phyloP scores from a whole-genome alignment of 2,329 filamentous ascomycete genomes.

The Ophiostoma ips region DNA sequence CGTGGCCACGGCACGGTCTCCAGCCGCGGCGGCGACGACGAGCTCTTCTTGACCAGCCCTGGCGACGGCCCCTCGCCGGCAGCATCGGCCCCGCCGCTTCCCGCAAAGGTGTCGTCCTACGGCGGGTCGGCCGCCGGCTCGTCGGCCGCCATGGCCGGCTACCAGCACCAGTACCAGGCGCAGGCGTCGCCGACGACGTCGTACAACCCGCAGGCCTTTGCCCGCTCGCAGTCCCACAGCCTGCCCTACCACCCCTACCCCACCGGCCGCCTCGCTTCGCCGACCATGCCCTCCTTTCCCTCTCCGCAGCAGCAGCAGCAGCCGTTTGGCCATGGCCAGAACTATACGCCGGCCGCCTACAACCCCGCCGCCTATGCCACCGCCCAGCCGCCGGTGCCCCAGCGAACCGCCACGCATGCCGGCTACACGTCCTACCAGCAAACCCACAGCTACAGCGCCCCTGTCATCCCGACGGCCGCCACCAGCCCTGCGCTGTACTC shows the following conservation, averaged over 20 bases:
- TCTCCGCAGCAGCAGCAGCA: slow-evolving; percentile 22
- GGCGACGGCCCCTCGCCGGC: slow-evolving; percentile 17
- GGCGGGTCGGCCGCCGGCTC: slow-evolving; percentile 13
- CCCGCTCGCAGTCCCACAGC: slow-evolving; percentile 37
- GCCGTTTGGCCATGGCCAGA: slow-evolving; percentile 23
- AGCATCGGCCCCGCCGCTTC: slow-evolving; percentile 13
- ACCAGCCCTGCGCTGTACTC: neutral
- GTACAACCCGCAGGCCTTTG: slow-evolving; percentile 61
- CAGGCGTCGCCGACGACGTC: slow-evolving; percentile 31
- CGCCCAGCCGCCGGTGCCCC: slow-evolving; percentile 26
- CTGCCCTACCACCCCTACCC: slow-evolving; percentile 26
- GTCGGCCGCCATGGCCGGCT: slow-evolving; percentile 31
- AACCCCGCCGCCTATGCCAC: slow-evolving; percentile 46
- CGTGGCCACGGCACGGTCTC: slow-evolving; percentile 4
- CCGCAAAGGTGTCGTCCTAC: slow-evolving; percentile 23
- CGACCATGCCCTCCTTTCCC: slow-evolving; percentile 22
- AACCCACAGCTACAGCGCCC: slow-evolving; percentile 26
- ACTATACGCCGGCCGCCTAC: slow-evolving; percentile 39
- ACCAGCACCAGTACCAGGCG: slow-evolving; percentile 37
- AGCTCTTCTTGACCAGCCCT: slow-evolving; percentile 48
- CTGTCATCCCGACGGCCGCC: slow-evolving; percentile 22
- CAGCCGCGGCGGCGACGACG: slow-evolving; percentile 33
- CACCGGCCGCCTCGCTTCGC: slow-evolving; percentile 24
- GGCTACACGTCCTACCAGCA: slow-evolving; percentile 29
- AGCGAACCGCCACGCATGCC: slow-evolving; percentile 37